These are phyloP conservation scores for Fagus crenata DNA, from an alignment of 306 rosid genomes.

Conservation along the genomic window DNA sequence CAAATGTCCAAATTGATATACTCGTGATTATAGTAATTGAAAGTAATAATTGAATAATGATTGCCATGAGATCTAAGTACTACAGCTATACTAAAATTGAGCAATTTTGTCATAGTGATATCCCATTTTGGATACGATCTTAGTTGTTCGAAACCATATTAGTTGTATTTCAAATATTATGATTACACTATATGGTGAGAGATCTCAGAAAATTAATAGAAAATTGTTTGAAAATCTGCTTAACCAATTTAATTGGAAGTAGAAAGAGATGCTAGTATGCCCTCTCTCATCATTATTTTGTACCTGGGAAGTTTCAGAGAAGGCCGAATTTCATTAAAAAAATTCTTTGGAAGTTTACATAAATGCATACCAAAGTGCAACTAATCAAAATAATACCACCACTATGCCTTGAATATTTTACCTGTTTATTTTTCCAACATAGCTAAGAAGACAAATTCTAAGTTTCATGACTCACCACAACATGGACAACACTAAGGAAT, in stretches of 20 bases:
- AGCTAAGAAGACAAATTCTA: neutral
- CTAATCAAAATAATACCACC: constrained; percentile 6
- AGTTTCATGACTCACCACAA: neutral
- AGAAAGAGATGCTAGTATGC: constrained; percentile 2
- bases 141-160: constrained; percentile 29
- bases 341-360: constrained; percentile 2
- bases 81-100: neutral
- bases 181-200: constrained; percentile 8
- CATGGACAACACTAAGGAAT: neutral
- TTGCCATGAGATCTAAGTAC: constrained; percentile 1
- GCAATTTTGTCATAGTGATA: constrained; percentile 22
- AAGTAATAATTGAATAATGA: neutral
- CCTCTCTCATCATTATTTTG: constrained; percentile 23
- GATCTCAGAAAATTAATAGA: constrained; percentile 15
- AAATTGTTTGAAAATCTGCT: constrained; percentile 2
- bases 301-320: constrained; percentile 28
- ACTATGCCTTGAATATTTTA: constrained; percentile 3
- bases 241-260: neutral
- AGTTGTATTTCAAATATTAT: constrained; percentile 19
- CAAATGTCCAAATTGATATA: neutral
- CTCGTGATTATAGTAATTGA: neutral
- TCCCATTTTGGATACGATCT: constrained; percentile 30
- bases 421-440: neutral
- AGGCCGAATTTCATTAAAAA: neutral
- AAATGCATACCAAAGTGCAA: neutral